Evolutionary conservation across 2,329 filamentous ascomycete genomes (phyloP), one percentile per base, ranked within the genome.

Genomic region (Apiospora kogelbergensis): DNA sequence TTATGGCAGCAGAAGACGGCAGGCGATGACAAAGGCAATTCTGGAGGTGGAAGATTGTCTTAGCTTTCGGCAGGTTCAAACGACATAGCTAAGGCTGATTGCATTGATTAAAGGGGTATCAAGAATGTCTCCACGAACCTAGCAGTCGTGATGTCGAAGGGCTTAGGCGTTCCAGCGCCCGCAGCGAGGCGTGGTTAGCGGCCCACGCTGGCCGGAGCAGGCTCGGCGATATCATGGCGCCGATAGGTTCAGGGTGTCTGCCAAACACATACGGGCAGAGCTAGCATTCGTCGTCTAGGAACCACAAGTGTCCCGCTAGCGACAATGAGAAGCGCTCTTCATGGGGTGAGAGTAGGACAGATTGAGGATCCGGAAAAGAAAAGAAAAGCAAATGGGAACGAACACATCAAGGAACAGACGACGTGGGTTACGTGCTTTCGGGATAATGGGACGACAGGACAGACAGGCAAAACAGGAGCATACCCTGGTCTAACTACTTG

Each of bases 131-230:
- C 24, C 45, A 76, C 75, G 63, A 75, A 77, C 77, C 77, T 77
- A 76, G 71, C 68, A 77, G 69, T 70, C 73, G 75, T 64, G 74
- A 74, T 63, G 71, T 70, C 44, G 71, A 74, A 57, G 72, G 72
- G 42, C 72, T 64, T 65, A 77, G 70, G 70, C 69, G 71, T 44
- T 76, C 74, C 48, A 74, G 73, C 65, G 72, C 73, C 71, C 76
- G 66, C 68, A 74, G 71, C 37, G 74, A 70, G 68, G 71, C 73
- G 71, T 77, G 70, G 71, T 74, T 76, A 69, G 74, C 76, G 73
- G 73, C 75, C 73, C 76, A 71, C 69, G 73, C 73, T 24, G 76
- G 74, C 67, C 76, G 75, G 67, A 76, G 69, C 70, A 74, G 71
- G 46, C 74, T 72, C 70, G 69, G 72, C 42, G 73, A 74, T 69